Evolutionary conservation across 1,284 basidiomycete species (phyloP).

Genomic region (Rhodotorula glutinis): DNA sequence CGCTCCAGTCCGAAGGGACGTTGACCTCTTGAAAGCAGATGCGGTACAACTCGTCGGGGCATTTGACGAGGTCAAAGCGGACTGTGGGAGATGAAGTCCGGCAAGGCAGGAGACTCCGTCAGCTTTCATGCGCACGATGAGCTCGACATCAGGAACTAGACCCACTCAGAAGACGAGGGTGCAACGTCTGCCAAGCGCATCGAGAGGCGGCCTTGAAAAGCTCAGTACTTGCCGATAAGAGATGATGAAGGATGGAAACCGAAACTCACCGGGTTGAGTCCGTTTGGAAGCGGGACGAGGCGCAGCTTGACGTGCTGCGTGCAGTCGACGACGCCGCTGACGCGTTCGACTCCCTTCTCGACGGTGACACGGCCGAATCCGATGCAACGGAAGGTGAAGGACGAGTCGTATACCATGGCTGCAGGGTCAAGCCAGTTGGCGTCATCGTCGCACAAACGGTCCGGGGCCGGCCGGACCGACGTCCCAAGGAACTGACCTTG

Average conservation of each 20-base stretch:
- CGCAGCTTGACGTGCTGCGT: conserved; percentile 31
- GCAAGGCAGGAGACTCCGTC: neutral
- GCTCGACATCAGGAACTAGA: neutral
- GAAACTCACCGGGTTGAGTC: conserved; percentile 21
- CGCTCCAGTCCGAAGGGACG: conserved; percentile 28
- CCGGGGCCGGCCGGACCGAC: neutral
- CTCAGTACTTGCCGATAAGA: neutral
- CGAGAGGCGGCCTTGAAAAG: conserved; percentile 12
- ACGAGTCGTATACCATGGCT: conserved; percentile 26
- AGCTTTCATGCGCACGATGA: neutral
- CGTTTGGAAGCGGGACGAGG: conserved; percentile 22
- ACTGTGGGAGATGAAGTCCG: neutral
- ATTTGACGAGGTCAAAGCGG: conserved; percentile 28
- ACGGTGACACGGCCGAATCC: conserved; percentile 16
- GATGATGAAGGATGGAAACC: neutral
- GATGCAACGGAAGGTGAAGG: conserved; percentile 25
- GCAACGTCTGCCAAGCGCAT: too few species aligned
- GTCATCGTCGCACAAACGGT: too few species aligned
- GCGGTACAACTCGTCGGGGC: conserved; percentile 23
- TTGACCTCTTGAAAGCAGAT: conserved; percentile 34
- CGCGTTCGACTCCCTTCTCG: conserved; percentile 27
- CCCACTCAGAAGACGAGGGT: too few species aligned
- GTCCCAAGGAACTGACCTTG: conserved; percentile 7
- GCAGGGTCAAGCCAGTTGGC: neutral
- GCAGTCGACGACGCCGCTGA: conserved; percentile 13